phyloP scores from a whole-genome alignment of 1,139 yeast genomes.

The Nakaseomyces glabratus region DNA sequence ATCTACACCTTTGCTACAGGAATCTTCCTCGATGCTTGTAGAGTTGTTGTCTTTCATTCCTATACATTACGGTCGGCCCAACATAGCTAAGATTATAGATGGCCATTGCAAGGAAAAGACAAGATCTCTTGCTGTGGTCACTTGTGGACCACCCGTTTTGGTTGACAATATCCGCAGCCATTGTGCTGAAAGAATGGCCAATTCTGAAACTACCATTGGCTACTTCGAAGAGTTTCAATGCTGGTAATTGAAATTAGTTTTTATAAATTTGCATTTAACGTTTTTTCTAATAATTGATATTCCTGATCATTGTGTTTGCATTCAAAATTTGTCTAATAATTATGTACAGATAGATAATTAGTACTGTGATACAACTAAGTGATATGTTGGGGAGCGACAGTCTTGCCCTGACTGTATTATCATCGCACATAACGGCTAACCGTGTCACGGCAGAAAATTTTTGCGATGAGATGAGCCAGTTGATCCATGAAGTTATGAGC shows the following conservation, averaged over 20 bases:
- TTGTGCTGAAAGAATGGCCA: constrained; percentile 25
- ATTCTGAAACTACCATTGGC: constrained; percentile 14
- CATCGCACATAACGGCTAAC: no score
- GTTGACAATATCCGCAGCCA: constrained; percentile 42
- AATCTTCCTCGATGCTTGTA: background rate
- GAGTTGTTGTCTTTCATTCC: constrained; percentile 4
- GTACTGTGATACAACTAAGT: no score
- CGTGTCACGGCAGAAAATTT: no score
- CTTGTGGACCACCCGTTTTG: constrained; percentile 46
- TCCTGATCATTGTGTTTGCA: no score
- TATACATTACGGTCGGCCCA: constrained; percentile 40
- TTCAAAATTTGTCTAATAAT: no score
- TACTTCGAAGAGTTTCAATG: constrained; percentile 26
- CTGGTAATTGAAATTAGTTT: constrained; percentile 21
- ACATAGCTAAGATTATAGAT: constrained; percentile 34
- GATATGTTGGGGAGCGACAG: no score
- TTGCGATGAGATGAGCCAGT: no score
- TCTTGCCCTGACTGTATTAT: no score
- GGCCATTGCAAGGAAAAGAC: constrained; percentile 8
- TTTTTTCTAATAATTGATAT: no score
- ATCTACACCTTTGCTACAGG: constrained; percentile 2
- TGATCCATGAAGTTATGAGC: no score
- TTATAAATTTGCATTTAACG: no score
- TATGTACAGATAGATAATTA: no score
- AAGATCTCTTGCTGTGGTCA: constrained; percentile 36